Evolutionary conservation across 768 basidiomycete species (phyloP).

Genomic region (Trametes villosa): DNA sequence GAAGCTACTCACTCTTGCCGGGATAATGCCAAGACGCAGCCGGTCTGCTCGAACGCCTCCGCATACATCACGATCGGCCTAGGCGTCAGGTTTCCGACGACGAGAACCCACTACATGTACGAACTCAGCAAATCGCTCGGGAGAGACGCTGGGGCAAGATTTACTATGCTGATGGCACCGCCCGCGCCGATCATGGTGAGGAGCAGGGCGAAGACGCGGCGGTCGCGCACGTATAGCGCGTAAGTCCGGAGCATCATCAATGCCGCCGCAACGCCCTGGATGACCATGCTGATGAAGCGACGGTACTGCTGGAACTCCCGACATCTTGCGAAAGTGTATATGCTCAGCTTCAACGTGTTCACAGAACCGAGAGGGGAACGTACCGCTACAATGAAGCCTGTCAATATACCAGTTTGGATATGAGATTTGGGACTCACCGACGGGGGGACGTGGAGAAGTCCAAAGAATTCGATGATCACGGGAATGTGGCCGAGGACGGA

Average conservation of each 20-base stretch:
- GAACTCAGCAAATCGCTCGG: no score
- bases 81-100: neutral
- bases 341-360: neutral
- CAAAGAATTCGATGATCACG: conserved; percentile 14
- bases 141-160: no score
- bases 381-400: neutral
- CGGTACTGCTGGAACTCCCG: conserved; percentile 4
- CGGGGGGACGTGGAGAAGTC: neutral
- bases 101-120: neutral
- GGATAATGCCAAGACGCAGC: neutral
- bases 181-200: neutral
- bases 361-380: neutral
- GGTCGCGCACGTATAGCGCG: conserved; percentile 4
- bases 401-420: neutral
- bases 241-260: conserved; percentile 5
- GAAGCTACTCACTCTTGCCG: neutral
- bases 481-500: conserved; percentile 29
- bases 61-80: no score
- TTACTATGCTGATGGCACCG: neutral
- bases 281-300: no score
- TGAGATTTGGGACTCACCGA: neutral
- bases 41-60: no score
- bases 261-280: no score
- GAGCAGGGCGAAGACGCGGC: neutral
- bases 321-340: neutral